Evolutionary conservation across 139 green algal species (phyloP).

Genomic region (Auxenochlorella pyrenoidosa): DNA sequence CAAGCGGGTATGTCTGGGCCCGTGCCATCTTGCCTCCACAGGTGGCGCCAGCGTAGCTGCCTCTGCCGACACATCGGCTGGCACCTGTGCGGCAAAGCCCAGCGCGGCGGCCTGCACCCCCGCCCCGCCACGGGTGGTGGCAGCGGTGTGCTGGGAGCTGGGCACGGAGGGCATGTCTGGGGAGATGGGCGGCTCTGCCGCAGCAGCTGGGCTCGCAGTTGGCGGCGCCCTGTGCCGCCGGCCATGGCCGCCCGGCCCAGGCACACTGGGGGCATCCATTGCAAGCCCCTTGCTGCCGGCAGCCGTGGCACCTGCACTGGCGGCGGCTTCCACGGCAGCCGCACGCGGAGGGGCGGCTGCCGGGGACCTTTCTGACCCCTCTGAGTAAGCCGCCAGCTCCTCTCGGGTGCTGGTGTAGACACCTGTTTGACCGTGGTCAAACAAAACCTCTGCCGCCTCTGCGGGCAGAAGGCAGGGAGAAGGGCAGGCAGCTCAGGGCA

Average conservation of each 20-base stretch:
- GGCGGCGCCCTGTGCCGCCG: background rate
- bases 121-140: background rate
- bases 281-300: background rate
- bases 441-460: slow-evolving; percentile 33
- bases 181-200: background rate
- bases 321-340: background rate
- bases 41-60: background rate
- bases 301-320: background rate
- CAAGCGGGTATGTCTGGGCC: no score
- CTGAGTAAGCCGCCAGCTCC: background rate
- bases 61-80: background rate
- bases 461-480: background rate
- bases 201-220: background rate
- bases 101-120: background rate
- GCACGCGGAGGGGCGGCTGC: background rate
- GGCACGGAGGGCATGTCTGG: background rate
- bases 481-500: background rate
- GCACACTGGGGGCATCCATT: background rate
- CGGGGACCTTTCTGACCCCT: background rate
- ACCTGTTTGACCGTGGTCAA: slow-evolving; percentile 10
- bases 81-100: background rate
- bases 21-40: background rate
- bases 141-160: background rate
- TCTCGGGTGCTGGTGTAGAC: background rate
- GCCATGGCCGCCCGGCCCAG: background rate